Evolutionary conservation across 345 rosid species (phyloP).

Genomic region (Reutealis trisperma): DNA sequence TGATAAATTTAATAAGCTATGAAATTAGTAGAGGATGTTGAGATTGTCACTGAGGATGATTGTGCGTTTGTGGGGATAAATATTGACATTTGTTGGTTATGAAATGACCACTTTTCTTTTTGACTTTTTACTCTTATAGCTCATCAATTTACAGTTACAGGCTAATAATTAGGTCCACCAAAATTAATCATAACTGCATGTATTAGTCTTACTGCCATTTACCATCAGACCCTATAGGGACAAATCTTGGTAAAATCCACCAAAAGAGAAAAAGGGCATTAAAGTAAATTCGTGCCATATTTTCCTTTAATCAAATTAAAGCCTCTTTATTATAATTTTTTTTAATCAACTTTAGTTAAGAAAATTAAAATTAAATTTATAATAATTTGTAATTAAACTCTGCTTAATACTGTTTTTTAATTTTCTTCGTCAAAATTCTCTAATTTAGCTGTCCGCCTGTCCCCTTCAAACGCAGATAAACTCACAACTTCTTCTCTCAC

Average conservation of each 20-base stretch:
- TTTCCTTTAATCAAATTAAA: conserved; percentile 36
- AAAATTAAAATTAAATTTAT: background rate
- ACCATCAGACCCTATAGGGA: background rate
- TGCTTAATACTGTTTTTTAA: background rate
- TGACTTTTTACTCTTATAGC: background rate
- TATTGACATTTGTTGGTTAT: too few species aligned
- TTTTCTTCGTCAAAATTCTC: conserved; percentile 48
- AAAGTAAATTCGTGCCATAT: conserved; percentile 29
- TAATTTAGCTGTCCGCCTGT: conserved; percentile 50
- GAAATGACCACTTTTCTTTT: too few species aligned
- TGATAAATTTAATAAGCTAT: too few species aligned
- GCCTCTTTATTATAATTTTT: conserved; percentile 22
- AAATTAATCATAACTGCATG: background rate
- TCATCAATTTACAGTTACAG: background rate
- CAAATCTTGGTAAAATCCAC: background rate
- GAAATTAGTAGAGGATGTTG: too few species aligned
- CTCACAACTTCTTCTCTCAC: conserved; percentile 35
- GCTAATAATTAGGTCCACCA: conserved; percentile 1
- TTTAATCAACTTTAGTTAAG: background rate
- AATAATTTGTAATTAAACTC: background rate
- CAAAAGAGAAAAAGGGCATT: conserved; percentile 38
- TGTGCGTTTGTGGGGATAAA: too few species aligned
- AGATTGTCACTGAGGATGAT: too few species aligned
- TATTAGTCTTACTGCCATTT: too few species aligned
- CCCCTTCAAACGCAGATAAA: conserved; percentile 58